Evolutionary conservation across 805 yeast genomes (phyloP).

Genomic region (Lachancea waltii): DNA sequence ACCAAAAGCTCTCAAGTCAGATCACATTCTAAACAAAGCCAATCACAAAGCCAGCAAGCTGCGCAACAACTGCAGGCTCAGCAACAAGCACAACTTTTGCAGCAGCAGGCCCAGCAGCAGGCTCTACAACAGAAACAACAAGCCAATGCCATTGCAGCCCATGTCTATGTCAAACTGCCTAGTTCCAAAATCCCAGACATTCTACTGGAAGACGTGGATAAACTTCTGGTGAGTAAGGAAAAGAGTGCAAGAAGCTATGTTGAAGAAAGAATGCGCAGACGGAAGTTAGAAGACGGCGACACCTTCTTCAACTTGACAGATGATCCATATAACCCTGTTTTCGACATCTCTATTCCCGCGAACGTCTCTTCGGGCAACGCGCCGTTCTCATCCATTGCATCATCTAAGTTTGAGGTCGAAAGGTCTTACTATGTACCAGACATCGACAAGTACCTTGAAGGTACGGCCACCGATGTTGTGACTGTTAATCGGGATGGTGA

Average conservation of each 20-base stretch:
- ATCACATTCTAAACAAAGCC: constrained; percentile 1
- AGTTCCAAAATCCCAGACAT: constrained; percentile 90
- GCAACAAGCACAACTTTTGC: constrained; percentile 17
- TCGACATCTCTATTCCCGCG: constrained; percentile 56
- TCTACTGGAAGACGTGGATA: constrained; percentile 77
- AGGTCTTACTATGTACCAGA: constrained; percentile 44
- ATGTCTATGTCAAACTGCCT: constrained; percentile 81
- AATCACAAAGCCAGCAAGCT: not conserved
- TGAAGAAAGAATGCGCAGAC: constrained; percentile 68
- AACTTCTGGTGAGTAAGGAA: constrained; percentile 66
- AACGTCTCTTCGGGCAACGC: constrained; percentile 54
- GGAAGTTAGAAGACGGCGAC: constrained; percentile 58
- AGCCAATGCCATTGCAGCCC: constrained; percentile 32
- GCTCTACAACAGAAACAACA: constrained; percentile 18
- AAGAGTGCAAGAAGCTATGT: constrained; percentile 78
- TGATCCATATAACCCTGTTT: constrained; percentile 76
- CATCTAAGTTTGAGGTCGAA: constrained; percentile 59
- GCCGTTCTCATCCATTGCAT: constrained; percentile 75
- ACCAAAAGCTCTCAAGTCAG: constrained; percentile 1
- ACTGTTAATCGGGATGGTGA: constrained; percentile 30
- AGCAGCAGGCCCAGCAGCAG: constrained; percentile 17
- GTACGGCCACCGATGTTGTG: constrained; percentile 21
- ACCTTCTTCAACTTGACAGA: constrained; percentile 83
- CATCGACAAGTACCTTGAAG: constrained; percentile 27
- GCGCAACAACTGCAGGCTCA: constrained; percentile 10